These are phyloP conservation scores for Rhizoctonia solani DNA, from an alignment of 1,284 basidiomycete species.

Conservation along the genomic window DNA sequence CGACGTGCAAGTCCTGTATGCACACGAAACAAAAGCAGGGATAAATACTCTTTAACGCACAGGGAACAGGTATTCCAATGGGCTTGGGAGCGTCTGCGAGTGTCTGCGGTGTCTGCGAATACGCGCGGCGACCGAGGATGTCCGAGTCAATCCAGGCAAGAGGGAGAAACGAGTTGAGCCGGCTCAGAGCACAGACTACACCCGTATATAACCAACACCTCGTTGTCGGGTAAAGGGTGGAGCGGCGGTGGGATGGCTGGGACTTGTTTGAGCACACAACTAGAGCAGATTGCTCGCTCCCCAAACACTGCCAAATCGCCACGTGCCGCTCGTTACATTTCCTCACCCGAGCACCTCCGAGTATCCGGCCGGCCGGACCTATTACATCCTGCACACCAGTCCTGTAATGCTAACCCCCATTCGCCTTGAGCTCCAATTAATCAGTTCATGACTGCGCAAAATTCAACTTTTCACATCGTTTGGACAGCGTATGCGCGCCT, in stretches of 20 bases:
- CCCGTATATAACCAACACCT: background rate
- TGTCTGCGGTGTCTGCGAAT: background rate
- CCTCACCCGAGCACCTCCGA: slow-evolving; percentile 12
- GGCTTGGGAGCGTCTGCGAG: background rate
- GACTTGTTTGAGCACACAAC: slow-evolving; percentile 12
- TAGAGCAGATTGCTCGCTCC: background rate
- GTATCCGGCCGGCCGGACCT: slow-evolving; percentile 16
- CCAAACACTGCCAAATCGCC: slow-evolving; percentile 25
- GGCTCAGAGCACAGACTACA: background rate
- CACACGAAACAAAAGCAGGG: slow-evolving; percentile 6
- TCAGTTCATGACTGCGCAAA: too few relatives aligned
- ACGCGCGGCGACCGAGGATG: background rate
- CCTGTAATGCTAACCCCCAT: background rate
- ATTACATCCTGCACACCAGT: background rate
- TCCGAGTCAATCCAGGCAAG: background rate
- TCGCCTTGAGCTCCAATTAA: too few relatives aligned
- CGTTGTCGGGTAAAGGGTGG: background rate
- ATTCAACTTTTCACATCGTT: background rate
- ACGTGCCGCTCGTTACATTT: background rate
- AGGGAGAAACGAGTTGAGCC: background rate
- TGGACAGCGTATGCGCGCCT: background rate
- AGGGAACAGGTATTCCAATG: too few relatives aligned
- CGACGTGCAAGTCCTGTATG: slow-evolving; percentile 5
- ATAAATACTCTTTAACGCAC: background rate
- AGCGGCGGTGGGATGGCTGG: background rate